Evolutionary conservation across 352 stramenopile genomes (phyloP).

Genomic region (Elongisporangium senticosum): DNA sequence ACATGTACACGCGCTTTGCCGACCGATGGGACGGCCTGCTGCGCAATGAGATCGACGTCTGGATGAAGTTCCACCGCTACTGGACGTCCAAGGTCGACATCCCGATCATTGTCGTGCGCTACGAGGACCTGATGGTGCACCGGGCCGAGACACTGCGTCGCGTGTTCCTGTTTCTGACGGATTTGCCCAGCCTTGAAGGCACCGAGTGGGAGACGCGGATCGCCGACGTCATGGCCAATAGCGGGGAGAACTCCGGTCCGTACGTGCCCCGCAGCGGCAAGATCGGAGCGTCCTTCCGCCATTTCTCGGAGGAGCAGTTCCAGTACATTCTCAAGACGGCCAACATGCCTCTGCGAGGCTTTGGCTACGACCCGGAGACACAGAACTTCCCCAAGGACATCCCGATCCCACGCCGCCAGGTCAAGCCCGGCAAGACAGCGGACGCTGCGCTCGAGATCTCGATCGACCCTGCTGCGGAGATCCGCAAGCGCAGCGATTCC

Average conservation of each 20-base stretch:
- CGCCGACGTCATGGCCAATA: constrained; percentile 44
- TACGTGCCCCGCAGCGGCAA: constrained; percentile 84
- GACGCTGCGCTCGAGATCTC: constrained; percentile 54
- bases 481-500: constrained; percentile 74
- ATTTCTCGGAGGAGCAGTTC: constrained; percentile 82
- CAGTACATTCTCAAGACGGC: constrained; percentile 75
- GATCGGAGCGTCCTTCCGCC: constrained; percentile 77
- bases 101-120: constrained; percentile 88
- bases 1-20: constrained; percentile 82
- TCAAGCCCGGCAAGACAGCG: constrained; percentile 56
- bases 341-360: constrained; percentile 70
- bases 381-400: constrained; percentile 76
- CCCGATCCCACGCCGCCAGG: constrained; percentile 65
- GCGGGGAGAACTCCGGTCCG: constrained; percentile 56
- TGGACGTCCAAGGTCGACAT: constrained; percentile 88
- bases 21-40: constrained; percentile 88
- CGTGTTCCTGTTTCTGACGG: constrained; percentile 76
- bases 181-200: constrained; percentile 53
- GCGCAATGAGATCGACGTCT: constrained; percentile 88
- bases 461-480: constrained; percentile 52
- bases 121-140: constrained; percentile 87
- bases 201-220: constrained; percentile 77
- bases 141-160: constrained; percentile 70
- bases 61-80: constrained; percentile 89
- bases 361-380: constrained; percentile 81